Base-by-base conservation (phyloP, 495 filamentous ascomycete species). In the Barbatosphaeria neglecta region DNA sequence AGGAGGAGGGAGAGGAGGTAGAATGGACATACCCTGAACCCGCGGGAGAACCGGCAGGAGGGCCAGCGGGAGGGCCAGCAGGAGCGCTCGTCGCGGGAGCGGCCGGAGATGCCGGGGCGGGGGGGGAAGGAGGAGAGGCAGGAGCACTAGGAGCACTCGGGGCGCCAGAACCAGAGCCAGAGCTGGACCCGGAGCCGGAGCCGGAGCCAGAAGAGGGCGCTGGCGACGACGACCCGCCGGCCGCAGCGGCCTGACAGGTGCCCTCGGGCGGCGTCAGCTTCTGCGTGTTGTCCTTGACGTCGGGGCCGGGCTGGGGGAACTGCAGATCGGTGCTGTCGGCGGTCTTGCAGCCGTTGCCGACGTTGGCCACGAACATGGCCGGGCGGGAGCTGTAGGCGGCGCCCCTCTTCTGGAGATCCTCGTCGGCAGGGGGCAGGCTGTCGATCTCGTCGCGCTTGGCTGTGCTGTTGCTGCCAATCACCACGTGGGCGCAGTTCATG, bases 401-500 rank as follows among this genome's bases (percentile, higher is more conserved):
- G 47, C 51, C 46, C 48, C 52, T 20, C 22, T 50, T 51, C 47
- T 28, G 39, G 8, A 52, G 46, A 25, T 53, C 54, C 8, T 51
- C 54, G 17, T 50, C 41, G 2, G 22, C n/a, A 18, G 49, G 37
- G 19, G 4, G 46, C 27, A n/a, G 41, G 31, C 22, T 31, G 27
- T 10, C 27, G 27, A 31, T 8, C 31, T 35, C 31, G 31, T 35
- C 31, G 2, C 56, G 39, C 85, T 72, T 69, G 25, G 65, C 23
- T 46, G 68, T 78, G 5, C 71, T 73, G 0, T 67, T 63, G 23
- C 73, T 72, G 1, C 64, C 66, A 51, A 95, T 75, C 5, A 72
- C 77, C 37, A 90, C 73, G 19, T 83, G 76, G 4, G 82, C 84
- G 51, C 90, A 96, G 74, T 90, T 88, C 89, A 93, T 94, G 72